Evolutionary conservation across 768 basidiomycete genomes (phyloP), one percentile per base, ranked within the genome.

Genomic region (Psilocybe tampanensis): DNA sequence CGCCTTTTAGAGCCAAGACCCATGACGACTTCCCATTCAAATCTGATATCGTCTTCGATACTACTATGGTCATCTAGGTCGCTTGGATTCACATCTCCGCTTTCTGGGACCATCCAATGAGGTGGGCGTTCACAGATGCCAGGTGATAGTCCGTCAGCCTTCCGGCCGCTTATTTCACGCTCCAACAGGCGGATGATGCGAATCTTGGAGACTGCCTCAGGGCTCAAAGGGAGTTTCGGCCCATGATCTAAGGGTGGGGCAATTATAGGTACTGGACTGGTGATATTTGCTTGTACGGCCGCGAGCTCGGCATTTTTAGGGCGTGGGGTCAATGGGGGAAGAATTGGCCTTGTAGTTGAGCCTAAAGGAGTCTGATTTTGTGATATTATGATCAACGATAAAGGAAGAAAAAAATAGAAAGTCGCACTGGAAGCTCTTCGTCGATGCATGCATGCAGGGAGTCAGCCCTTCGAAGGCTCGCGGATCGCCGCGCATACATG

Each of bases 161-260:
- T 60, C 32, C 80, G 64, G 19, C 71, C 68, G 0, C 56, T 63
- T 8, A 60, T 64, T 65, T 86, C 85, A 47, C 78, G 70, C 34
- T 69, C 67, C 5, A 83, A 60, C 19, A 81, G 74, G 1, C 73
- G 62, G 3, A 55, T 57, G 8, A 86, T 66, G 1, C 84, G 68
- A 1, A 69, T 60, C 56, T 83, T 79, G 1, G 84, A 82, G 13
- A 68, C 54, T 24, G 77, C 77, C 47, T 81, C 81, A 1, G 54
- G 50, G 19, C 71, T 76, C 17, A 76, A 55, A 2, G 75, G 72
- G 6, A 70, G 58, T 22, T 68, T 64, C 8, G 72, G 65, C 7
- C 68, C 61, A 54, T 76, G 68, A 9, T 70, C 70, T 2, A 63
- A 48, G 0, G 85, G 83, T 1, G 85, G 85, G 3, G 83, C 83